Percentiles rank a stretch among this genome's conserved stretches.
Evolutionary conservation across 2,329 filamentous ascomycete genomes (phyloP).

Genomic region (Fusarium denticulatum): DNA sequence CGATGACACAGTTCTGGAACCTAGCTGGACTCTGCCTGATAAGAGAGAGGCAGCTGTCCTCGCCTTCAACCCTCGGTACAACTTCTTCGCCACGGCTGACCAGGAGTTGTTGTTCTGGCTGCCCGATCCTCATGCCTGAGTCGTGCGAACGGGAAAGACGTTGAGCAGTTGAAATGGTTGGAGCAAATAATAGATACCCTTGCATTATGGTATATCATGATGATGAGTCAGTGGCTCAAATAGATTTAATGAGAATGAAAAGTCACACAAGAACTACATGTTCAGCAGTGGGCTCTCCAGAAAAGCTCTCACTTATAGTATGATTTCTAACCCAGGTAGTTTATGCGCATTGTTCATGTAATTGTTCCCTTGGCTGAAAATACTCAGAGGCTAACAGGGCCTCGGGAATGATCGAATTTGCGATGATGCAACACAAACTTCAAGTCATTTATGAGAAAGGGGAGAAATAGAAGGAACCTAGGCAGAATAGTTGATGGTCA

Average conservation of each 20-base stretch:
- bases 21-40: slow-evolving; percentile 71
- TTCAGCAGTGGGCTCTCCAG: not conserved
- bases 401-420: not conserved
- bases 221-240: not conserved
- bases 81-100: slow-evolving; percentile 90
- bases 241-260: not conserved
- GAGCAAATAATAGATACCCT: slow-evolving; percentile 30
- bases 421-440: not conserved
- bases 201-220: not conserved
- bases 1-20: slow-evolving; percentile 69
- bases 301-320: not conserved
- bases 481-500: not conserved
- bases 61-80: slow-evolving; percentile 90
- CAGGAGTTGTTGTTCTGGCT: slow-evolving; percentile 84
- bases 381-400: not conserved
- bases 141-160: not conserved
- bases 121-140: slow-evolving; percentile 70
- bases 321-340: not conserved
- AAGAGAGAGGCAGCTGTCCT: slow-evolving; percentile 77
- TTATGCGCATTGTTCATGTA: not conserved
- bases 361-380: not conserved
- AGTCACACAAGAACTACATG: not conserved
- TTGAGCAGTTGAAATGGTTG: not conserved
- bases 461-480: not conserved
- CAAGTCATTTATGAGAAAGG: not conserved